Percentiles rank a stretch among this genome's conserved stretches.
Conservation (phyloP, 805 yeast species). For the Dipodascus albidus region DNA sequence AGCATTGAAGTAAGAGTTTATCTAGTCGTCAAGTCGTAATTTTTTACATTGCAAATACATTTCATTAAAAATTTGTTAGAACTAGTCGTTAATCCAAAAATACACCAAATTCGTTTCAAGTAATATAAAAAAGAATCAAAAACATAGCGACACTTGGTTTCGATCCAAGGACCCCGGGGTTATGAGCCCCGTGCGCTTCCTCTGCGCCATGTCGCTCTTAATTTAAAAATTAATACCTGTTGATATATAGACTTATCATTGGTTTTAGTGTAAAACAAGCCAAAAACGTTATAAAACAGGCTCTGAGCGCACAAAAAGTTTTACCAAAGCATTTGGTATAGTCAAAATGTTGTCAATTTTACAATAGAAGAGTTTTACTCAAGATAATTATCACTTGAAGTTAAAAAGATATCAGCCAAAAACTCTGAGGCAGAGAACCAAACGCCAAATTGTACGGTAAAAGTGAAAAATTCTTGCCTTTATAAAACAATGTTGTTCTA, state of each 20-base stretch:
- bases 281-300: no score
- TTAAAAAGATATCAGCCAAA: no score
- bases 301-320: no score
- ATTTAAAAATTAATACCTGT: no score
- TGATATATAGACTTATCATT: neutral
- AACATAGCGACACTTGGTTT: conserved; percentile 73
- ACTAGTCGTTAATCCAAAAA: no score
- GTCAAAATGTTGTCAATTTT: no score
- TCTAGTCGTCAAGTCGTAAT: neutral
- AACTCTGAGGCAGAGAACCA: conserved; percentile 22
- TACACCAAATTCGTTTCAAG: no score
- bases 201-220: conserved; percentile 33
- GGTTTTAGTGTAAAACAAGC: no score
- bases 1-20: neutral
- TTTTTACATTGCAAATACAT: neutral
- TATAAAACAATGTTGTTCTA: conserved; percentile 73
- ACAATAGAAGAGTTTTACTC: no score
- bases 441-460: conserved; percentile 49
- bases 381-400: no score
- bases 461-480: conserved; percentile 73
- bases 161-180: conserved; percentile 93
- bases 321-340: no score
- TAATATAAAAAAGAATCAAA: conserved; percentile 18
- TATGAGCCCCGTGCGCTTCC: conserved; percentile 97
- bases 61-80: no score